A percentile compares a stretch with the other conserved stretches of the same genome.
Evolutionary conservation across 1,284 basidiomycete species (phyloP).

Genomic region (Mixia osmundae): DNA sequence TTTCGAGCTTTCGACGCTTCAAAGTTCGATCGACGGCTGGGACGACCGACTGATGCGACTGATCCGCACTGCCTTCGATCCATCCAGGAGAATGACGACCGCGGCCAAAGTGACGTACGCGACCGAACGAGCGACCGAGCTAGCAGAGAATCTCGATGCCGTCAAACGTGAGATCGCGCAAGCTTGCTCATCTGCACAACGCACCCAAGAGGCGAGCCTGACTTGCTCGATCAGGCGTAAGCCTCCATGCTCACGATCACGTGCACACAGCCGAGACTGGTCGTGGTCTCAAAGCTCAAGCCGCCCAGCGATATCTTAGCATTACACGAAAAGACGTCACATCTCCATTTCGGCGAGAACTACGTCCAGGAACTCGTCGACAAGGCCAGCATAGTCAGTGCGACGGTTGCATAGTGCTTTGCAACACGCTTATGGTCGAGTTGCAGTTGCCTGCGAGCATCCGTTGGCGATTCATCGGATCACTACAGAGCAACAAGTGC

Average conservation of each 20-base stretch:
- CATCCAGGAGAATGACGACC: no score
- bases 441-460: conserved; percentile 52
- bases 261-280: conserved; percentile 30
- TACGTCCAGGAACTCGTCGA: conserved; percentile 52
- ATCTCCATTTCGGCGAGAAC: conserved; percentile 83
- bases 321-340: conserved; percentile 35
- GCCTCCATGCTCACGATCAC: not conserved
- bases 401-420: not conserved
- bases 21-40: no score
- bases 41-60: no score
- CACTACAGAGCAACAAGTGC: conserved; percentile 82
- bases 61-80: no score
- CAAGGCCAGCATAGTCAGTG: conserved; percentile 5
- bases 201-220: no score
- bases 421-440: not conserved
- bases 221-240: no score
- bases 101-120: no score
- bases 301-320: conserved; percentile 65
- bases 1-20: no score
- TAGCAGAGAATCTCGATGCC: conserved; percentile 22
- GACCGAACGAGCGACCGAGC: no score
- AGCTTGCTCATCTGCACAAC: conserved; percentile 12
- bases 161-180: conserved; percentile 21
- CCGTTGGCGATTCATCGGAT: conserved; percentile 92
- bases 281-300: conserved; percentile 89